A percentile compares a stretch with the other conserved stretches of the same genome.
phyloP scores from a whole-genome alignment of 257 asterid genomes.

The Solanum acaule region DNA sequence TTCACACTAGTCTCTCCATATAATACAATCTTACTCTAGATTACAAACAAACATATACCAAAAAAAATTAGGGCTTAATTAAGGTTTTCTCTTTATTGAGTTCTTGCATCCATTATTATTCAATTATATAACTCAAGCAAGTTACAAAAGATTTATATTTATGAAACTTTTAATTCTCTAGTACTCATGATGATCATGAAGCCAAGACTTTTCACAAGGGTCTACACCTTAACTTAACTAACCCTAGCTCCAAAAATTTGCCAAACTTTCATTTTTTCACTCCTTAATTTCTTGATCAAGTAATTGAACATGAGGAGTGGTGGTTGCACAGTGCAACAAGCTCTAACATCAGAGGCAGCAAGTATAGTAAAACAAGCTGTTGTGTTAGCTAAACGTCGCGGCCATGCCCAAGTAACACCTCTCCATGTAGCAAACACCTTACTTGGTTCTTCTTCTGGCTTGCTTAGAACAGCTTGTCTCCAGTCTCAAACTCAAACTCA shows the following conservation, averaged over 20 bases:
- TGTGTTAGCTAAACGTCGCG: conserved; percentile 60
- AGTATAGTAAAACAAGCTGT: conserved; percentile 54
- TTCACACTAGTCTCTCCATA: neutral
- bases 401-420: conserved; percentile 92
- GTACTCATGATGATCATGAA: neutral
- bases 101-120: neutral
- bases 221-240: neutral
- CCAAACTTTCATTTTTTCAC: neutral
- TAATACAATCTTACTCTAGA: neutral
- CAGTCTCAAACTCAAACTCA: conserved; percentile 34
- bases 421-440: conserved; percentile 79
- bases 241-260: neutral
- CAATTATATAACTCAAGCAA: neutral
- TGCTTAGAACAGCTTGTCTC: conserved; percentile 55
- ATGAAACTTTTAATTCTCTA: neutral
- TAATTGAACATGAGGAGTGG: conserved; percentile 52
- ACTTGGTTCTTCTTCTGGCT: conserved; percentile 47
- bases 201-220: neutral
- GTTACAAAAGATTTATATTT: neutral
- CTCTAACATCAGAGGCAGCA: conserved; percentile 50
- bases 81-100: neutral
- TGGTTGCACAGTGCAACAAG: conserved; percentile 53
- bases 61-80: neutral
- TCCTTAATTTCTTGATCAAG: neutral
- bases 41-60: neutral